phyloP scores from a whole-genome alignment of 306 rosid genomes.

The Datisca glomerata region DNA sequence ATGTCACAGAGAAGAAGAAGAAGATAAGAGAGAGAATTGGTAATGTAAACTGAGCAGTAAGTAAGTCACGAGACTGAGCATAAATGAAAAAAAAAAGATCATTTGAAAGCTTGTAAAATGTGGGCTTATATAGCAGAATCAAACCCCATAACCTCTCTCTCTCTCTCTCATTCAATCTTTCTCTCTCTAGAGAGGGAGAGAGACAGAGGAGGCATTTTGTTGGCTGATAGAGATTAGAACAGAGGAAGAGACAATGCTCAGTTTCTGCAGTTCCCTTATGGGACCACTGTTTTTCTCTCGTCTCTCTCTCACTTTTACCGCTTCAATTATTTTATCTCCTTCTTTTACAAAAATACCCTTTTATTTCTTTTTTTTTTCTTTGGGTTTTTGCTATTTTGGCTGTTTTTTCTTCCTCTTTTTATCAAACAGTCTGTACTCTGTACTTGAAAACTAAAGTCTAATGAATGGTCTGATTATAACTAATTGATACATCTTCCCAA shows the following conservation, averaged over 20 bases:
- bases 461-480: no score
- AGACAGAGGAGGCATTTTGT: conserved; percentile 1
- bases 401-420: no score
- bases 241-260: conserved; percentile 53
- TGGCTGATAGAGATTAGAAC: conserved; percentile 31
- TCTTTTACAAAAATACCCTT: conserved; percentile 28
- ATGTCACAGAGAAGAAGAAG: not conserved
- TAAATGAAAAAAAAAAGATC: conserved; percentile 24
- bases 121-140: conserved; percentile 19
- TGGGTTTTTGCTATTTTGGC: no score
- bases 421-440: no score
- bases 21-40: conserved; percentile 4
- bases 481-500: no score
- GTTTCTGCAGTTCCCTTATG: conserved; percentile 33
- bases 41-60: not conserved
- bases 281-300: conserved; percentile 30
- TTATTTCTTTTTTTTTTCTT: not conserved
- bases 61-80: conserved; percentile 34
- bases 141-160: conserved; percentile 5
- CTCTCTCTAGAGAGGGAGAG: not conserved
- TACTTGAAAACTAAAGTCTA: no score
- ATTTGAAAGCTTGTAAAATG: conserved; percentile 29
- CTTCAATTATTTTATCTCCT: conserved; percentile 35
- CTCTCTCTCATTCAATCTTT: not conserved
- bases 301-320: conserved; percentile 1